Conservation (phyloP, 345 rosid genomes). For the Anastatica hierochuntica region DNA sequence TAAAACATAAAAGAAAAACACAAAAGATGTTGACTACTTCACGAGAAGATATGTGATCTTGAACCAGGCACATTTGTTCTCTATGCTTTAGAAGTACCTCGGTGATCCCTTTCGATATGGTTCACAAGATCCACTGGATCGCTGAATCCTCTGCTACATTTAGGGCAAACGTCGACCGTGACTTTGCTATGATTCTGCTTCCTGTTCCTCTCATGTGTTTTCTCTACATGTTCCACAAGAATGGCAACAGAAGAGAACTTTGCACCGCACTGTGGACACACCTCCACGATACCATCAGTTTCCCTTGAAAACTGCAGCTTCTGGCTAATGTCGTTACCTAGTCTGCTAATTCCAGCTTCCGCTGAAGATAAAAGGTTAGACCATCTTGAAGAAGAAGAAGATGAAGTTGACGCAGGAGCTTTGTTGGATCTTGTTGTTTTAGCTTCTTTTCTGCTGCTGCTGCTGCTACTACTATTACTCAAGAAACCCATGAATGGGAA, state of each 20-base stretch:
- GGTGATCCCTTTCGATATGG: conserved; percentile 87
- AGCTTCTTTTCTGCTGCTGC: too few relatives aligned
- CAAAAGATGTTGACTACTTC: too few relatives aligned
- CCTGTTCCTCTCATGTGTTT: conserved; percentile 30
- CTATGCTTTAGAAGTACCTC: conserved; percentile 67
- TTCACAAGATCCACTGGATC: conserved; percentile 72
- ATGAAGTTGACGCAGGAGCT: conserved; percentile 22
- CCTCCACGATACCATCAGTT: conserved; percentile 28
- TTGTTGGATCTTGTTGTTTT: conserved; percentile 51
- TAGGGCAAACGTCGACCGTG: conserved; percentile 81
- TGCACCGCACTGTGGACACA: conserved; percentile 72
- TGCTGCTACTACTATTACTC: too few relatives aligned
- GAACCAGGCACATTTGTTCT: too few relatives aligned
- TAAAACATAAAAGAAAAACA: too few relatives aligned
- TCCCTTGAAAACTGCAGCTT: conserved; percentile 53
- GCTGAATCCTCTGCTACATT: conserved; percentile 82
- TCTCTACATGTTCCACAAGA: conserved; percentile 54
- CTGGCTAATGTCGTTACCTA: conserved; percentile 55
- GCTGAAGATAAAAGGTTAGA: conserved; percentile 66
- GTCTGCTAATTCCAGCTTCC: conserved; percentile 60
- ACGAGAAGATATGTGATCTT: too few relatives aligned
- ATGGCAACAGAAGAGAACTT: conserved; percentile 48
- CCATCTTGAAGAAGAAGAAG: conserved; percentile 58
- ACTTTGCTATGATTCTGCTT: conserved; percentile 41
- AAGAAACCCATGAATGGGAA: conserved; percentile 44